Evolutionary conservation across 331 rosid genomes (phyloP).

Genomic region (Quercus lobata): DNA sequence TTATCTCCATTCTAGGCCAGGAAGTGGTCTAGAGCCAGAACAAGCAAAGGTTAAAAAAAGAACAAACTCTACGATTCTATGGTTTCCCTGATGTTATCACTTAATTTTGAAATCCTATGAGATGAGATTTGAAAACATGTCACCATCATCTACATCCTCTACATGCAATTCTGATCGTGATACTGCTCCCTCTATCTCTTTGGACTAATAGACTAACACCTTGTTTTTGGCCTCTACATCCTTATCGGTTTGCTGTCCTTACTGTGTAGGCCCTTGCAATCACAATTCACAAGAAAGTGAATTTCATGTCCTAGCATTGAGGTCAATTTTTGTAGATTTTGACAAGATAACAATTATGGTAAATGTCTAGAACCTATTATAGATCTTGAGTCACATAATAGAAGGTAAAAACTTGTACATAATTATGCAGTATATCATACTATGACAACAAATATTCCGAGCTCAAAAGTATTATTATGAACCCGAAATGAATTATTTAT

Average conservation of each 20-base stretch:
- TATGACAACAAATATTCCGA: neutral
- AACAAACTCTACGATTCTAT: neutral
- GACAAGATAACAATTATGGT: neutral
- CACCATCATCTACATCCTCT: neutral
- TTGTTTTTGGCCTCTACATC: too few relatives aligned
- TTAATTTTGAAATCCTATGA: neutral
- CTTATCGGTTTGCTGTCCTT: neutral
- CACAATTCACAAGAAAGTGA: neutral
- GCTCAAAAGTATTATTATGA: too few relatives aligned
- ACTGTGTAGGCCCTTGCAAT: neutral
- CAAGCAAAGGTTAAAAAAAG: neutral
- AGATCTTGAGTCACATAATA: neutral
- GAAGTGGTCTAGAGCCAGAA: conserved; percentile 3
- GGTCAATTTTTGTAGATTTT: neutral
- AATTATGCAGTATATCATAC: neutral
- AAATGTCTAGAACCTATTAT: neutral
- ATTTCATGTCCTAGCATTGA: neutral
- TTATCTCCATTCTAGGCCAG: conserved; percentile 11
- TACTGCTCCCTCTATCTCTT: neutral
- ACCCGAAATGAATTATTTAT: too few relatives aligned
- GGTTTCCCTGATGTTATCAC: neutral
- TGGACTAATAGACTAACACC: neutral
- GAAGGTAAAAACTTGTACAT: neutral
- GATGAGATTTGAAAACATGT: neutral
- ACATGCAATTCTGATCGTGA: neutral